Base-by-base conservation (phyloP, 2,329 filamentous ascomycete genomes). In the Paracamarosporium sp. region DNA sequence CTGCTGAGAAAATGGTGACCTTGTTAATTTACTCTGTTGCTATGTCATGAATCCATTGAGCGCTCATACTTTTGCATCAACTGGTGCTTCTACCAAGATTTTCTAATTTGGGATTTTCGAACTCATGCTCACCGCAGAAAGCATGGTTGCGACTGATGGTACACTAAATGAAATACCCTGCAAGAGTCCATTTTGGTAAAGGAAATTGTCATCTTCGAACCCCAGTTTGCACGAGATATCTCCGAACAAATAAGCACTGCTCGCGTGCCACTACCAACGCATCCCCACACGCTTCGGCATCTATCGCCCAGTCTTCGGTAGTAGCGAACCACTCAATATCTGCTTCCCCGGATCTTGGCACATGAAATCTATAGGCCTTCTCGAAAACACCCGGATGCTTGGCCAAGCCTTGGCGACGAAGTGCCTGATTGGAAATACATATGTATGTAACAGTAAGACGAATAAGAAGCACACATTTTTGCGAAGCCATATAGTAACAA, bases 311-410 rank as follows among this genome's bases (percentile, higher is more conserved):
- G 48, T 30, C 31, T n/a, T n/a, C 35, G 25, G 36, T 40, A 51
- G 48, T 30, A 41, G n/a, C n/a, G 11, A 38, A 31, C 13, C n/a
- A 41, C 25, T 51, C n/a, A 41, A 41, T 41, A 17, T 41, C 7
- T 35, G 25, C 11, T 41, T 41, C 48, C 48, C 36, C 48, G 48
- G 48, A 51, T 22, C 48, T 41, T 51, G 48, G 33, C 48, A n/a
- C 35, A 15, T 51, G 8, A 6, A 51, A 41, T 41, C 25, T 25
- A 27, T 17, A 51, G n/a, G 35, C 24, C 22, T 41, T 15, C 15
- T 41, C 8, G n/a, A 43, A 13, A 30, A 41, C 17, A 30, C 25
- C 48, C 35, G 25, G 24, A 4, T 31, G 36, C 35, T 51, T 51
- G 24, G 48, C 48, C 7, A 6, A 13, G n/a, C 22, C 48, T 51